Percentiles rank a stretch among this genome's conserved stretches.
Evolutionary conservation across 495 filamentous ascomycete species (phyloP).

Genomic region (Xylaria bambusicola): DNA sequence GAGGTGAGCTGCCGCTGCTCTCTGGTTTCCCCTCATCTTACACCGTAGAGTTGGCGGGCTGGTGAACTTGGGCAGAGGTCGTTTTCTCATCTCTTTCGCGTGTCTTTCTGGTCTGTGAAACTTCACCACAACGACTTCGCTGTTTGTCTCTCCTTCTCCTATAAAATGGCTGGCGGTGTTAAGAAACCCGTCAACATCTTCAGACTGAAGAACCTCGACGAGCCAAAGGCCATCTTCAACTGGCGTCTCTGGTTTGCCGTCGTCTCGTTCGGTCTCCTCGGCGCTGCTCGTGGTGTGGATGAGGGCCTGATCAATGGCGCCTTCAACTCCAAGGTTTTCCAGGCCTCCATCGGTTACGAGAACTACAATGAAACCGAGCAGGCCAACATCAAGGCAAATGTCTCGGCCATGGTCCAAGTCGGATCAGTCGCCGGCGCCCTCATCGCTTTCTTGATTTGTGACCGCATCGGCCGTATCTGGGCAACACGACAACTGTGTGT

Average conservation of each 20-base stretch:
- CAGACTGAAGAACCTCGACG: slow-evolving; percentile 53
- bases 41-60: too few species aligned
- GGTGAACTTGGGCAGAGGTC: background rate
- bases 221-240: slow-evolving; percentile 63
- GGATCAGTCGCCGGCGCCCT: slow-evolving; percentile 66
- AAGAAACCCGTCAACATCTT: slow-evolving; percentile 71
- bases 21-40: too few species aligned
- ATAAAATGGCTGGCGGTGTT: slow-evolving; percentile 62
- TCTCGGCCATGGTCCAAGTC: slow-evolving; percentile 73
- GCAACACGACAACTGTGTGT: slow-evolving; percentile 67
- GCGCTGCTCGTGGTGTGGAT: slow-evolving; percentile 71
- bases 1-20: background rate
- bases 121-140: too few species aligned
- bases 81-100: background rate
- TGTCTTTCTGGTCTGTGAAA: too few species aligned
- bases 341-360: slow-evolving; percentile 58
- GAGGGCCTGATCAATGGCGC: slow-evolving; percentile 71
- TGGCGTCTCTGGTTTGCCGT: slow-evolving; percentile 68
- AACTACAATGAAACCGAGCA: slow-evolving; percentile 53
- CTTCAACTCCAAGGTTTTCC: slow-evolving; percentile 65
- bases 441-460: slow-evolving; percentile 67
- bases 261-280: slow-evolving; percentile 67
- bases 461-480: slow-evolving; percentile 69
- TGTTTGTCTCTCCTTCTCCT: background rate
- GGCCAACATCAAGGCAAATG: slow-evolving; percentile 67